Evolutionary conservation across 208 protist genomes (phyloP).

Genomic region (Porcisia deanei): DNA sequence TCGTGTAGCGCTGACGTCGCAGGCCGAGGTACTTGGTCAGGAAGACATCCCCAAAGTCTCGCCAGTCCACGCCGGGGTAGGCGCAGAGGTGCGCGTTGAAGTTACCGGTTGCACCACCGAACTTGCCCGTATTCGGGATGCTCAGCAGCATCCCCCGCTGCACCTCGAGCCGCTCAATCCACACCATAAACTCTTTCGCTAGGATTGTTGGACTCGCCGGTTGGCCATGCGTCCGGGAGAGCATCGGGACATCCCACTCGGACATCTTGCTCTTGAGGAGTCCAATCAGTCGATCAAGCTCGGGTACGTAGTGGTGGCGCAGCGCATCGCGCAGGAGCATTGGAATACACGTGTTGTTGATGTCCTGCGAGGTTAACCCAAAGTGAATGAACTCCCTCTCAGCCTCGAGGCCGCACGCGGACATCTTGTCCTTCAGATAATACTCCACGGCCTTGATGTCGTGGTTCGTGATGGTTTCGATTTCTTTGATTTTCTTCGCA

Average conservation of each 20-base stretch:
- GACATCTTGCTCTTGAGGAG: constrained; percentile 52
- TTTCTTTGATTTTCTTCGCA: constrained; percentile 89
- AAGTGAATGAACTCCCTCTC: constrained; percentile 96
- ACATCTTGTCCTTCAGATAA: constrained; percentile 94
- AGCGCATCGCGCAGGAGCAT: constrained; percentile 92
- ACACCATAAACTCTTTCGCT: constrained; percentile 93
- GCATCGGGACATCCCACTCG: constrained; percentile 90
- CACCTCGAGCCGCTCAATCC: constrained; percentile 86
- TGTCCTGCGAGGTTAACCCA: constrained; percentile 97
- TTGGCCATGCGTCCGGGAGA: constrained; percentile 95
- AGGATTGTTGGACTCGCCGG: constrained; percentile 94
- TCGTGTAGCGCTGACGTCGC: constrained; percentile 88
- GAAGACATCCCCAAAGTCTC: constrained; percentile 84
- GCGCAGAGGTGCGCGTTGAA: constrained; percentile 93
- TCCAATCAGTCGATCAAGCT: constrained; percentile 53
- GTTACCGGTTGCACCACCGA: constrained; percentile 95
- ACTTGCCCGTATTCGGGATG: constrained; percentile 83
- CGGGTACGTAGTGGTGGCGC: constrained; percentile 71
- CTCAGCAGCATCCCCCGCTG: constrained; percentile 64
- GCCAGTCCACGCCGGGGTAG: constrained; percentile 90
- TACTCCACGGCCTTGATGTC: constrained; percentile 98
- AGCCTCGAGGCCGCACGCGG: constrained; percentile 49
- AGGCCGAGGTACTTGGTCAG: constrained; percentile 78
- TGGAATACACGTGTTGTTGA: constrained; percentile 97
- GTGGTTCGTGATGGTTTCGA: constrained; percentile 95